Evolutionary conservation across 108 stramenopile genomes (phyloP), one percentile per base, ranked within the genome.

Genomic region (Schizochytrium sp.): DNA sequence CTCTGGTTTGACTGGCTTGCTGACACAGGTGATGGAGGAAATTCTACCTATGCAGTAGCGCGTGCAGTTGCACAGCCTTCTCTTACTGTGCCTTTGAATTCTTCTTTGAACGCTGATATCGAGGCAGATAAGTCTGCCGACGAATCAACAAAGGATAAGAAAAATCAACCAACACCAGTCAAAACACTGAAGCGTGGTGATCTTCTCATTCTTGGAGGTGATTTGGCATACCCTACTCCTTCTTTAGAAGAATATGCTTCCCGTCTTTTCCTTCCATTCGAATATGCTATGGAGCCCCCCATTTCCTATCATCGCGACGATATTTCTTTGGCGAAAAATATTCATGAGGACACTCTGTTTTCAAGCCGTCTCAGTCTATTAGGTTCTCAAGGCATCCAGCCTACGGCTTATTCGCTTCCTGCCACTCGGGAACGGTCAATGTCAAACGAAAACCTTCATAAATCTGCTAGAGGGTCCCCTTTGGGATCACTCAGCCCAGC

Each of bases 1-100:
- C 90, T 94, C 72, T 95, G 94, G 94, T 93, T 95, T 61, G 94
- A 95, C 60, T 95, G 93, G 58, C 90, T 93, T 58, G 92, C 94
- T 60, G 94, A 94, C 89, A 92, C 92, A 47, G 94, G 94, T 2
- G 94, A 95, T 76, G 94, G 94, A 13, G 94, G 94, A 58, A 92
- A 95, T 87, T 92, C 94, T 12, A 92, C 93, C 0, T 95, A 94
- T 57, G 94, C 94, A 90, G 90, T 95, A 13, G 89, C 94, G 42
- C 88, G 94, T 42, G 60, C 92, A 2, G 73, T 95, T 42, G 94
- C 94, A 7, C 94, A 95, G 88, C 94, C 94, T 10, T n/a, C 87
- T 41, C 91, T 95, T 28, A 72, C 72, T 49, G 92, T 94, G 50
- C 76, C 76, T 7, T 28, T 28, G 28, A 28, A 28, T 28, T 28